Base-by-base conservation (phyloP, 345 rosid species). In the Orychophragmus violaceus region DNA sequence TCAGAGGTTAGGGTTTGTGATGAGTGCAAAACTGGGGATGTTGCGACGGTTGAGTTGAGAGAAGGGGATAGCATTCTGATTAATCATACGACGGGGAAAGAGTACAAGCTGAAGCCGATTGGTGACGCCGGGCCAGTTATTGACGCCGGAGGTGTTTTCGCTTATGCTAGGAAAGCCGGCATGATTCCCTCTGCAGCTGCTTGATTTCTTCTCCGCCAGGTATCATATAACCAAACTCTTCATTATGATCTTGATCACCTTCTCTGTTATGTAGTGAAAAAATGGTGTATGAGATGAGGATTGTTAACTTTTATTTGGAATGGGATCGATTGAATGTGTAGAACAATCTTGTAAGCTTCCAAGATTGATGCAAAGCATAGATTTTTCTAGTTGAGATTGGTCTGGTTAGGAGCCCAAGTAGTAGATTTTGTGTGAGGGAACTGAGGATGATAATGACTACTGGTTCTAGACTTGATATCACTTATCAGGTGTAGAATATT, bases 81-180 rank as follows among this genome's bases (percentile, higher is more conserved):
- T 8, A 93, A 93, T 76, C 97, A 93, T 64, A 83, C 90, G 4
- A 83, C 88, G 1, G 96, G 94, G 11, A 93, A 87, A 71, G 87
- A 87, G 75, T 93, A 86, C 29, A 82, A 77, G 76, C 39, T 93
- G 69, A 90, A 87, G 78, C 81, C 96, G 0, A 87, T 87, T 56
- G 98, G 98, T n/a, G 97, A 90, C 59, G 90, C 90, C 0, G 97
- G 97, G 0, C 97, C 97, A 0, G 97, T 90, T 2, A 83, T 90
- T 52, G 88, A 85, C 7, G 97, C 92, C 19, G 97, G 97, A 1
- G 96, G 85, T 30, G 87, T 92, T 9, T 89, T 92, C 19, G 93
- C 98, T 0, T 89, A 87, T 50, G 98, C 98, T 1, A 81, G 96
- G 70, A 78, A 77, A 63, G 78, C 91, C 0, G 96, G 95, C 9